These are phyloP conservation scores for Trichosporon coremiiforme DNA, from an alignment of 1,284 basidiomycete species.

Conservation along the genomic window DNA sequence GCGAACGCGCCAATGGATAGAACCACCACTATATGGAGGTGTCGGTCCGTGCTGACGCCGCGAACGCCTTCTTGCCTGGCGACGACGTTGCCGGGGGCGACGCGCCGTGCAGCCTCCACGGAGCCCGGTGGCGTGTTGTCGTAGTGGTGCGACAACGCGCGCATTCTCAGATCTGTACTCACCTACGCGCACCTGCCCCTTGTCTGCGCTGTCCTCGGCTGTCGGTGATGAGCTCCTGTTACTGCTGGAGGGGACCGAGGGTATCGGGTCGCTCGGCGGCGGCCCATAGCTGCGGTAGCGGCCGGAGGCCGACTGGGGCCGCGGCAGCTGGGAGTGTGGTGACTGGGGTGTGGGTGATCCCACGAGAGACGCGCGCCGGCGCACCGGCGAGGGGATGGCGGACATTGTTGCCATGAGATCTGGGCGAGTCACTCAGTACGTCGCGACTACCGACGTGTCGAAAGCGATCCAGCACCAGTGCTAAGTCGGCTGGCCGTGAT, in stretches of 20 bases:
- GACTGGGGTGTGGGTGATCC: conserved; percentile 37
- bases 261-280: conserved; percentile 13
- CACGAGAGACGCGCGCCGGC: conserved; percentile 31
- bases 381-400: conserved; percentile 25
- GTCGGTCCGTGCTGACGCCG: conserved; percentile 14
- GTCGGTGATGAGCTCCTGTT: conserved; percentile 19
- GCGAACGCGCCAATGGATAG: conserved; percentile 14
- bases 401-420: conserved; percentile 20
- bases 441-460: conserved; percentile 3
- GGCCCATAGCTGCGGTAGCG: conserved; percentile 23
- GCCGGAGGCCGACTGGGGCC: conserved; percentile 41
- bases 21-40: conserved; percentile 1
- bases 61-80: background rate
- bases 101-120: background rate
- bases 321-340: conserved; percentile 38
- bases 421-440: conserved; percentile 1
- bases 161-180: conserved; percentile 29
- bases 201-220: conserved; percentile 34
- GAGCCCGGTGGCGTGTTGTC: background rate
- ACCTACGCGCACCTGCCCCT: conserved; percentile 52
- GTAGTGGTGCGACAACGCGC: background rate
- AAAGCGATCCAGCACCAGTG: conserved; percentile 3
- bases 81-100: conserved; percentile 1
- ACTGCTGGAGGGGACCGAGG: conserved; percentile 3
- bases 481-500: background rate